Conservation (phyloP, 106 monocot species). For the Alisma plantagoaquatica region DNA sequence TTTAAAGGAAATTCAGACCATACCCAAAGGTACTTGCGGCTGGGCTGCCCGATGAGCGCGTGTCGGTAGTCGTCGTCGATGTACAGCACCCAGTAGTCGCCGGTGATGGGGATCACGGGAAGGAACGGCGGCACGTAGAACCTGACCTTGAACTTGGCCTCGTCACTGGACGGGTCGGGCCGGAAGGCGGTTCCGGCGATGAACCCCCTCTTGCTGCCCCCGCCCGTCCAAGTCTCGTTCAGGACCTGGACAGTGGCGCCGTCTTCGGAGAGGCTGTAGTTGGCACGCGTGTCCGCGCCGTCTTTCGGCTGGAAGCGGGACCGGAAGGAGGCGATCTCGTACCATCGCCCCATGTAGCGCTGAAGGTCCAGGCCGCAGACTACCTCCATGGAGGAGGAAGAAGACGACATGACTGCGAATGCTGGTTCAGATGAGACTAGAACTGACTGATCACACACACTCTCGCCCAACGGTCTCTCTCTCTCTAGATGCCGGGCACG, state of each 20-base stretch:
- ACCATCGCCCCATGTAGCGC: conserved; percentile 94
- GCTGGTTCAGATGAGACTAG: too few relatives aligned
- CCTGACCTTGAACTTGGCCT: conserved; percentile 93
- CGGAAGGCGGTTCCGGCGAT: conserved; percentile 76
- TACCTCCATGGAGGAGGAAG: conserved; percentile 29
- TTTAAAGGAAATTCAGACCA: too few relatives aligned
- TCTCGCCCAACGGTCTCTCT: too few relatives aligned
- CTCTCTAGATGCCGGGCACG: too few relatives aligned
- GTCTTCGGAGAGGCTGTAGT: conserved; percentile 59
- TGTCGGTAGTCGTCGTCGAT: conserved; percentile 58
- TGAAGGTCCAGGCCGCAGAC: conserved; percentile 56
- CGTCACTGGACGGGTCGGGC: conserved; percentile 58
- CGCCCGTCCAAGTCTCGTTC: conserved; percentile 89
- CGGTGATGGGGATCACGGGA: conserved; percentile 65
- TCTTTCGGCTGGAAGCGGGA: conserved; percentile 63
- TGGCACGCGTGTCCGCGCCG: conserved; percentile 76
- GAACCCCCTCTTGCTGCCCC: conserved; percentile 44
- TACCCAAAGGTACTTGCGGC: conserved; percentile 77
- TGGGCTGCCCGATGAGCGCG: conserved; percentile 77
- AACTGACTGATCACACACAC: too few relatives aligned
- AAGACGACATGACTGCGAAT: too few relatives aligned
- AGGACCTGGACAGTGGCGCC: conserved; percentile 64
- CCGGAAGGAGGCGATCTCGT: conserved; percentile 94
- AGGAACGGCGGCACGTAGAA: conserved; percentile 94
- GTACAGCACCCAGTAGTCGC: conserved; percentile 85